Conservation (phyloP, 768 basidiomycete genomes). For the Naganishia vaughanmartiniae region DNA sequence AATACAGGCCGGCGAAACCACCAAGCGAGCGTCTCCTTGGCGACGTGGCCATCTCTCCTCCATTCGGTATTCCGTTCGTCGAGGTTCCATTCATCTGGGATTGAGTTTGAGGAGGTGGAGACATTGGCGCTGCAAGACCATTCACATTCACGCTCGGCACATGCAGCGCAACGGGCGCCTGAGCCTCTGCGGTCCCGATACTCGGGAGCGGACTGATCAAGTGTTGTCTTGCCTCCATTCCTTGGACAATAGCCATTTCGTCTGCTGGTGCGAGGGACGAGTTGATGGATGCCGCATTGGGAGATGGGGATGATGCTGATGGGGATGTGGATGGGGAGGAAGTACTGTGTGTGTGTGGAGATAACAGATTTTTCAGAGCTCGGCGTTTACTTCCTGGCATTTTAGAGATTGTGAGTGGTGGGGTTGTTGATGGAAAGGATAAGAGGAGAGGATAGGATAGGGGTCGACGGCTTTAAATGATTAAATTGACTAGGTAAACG, state of each 20-base stretch:
- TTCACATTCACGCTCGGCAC: neutral
- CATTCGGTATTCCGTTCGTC: too few species aligned
- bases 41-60: neutral
- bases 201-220: neutral
- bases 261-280: constrained; percentile 19
- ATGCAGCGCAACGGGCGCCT: constrained; percentile 2
- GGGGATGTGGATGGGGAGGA: neutral
- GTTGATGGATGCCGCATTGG: neutral
- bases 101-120: too few species aligned
- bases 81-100: too few species aligned
- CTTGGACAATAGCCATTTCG: constrained; percentile 10
- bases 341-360: constrained; percentile 30
- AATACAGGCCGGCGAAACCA: constrained; percentile 8
- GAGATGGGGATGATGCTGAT: constrained; percentile 7
- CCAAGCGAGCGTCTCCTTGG: constrained; percentile 4
- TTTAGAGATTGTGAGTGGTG: neutral
- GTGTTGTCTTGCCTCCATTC: constrained; percentile 28
- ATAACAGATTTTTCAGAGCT: constrained; percentile 48
- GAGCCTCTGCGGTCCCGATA: neutral
- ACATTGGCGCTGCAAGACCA: too few species aligned
- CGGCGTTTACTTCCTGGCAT: constrained; percentile 51
- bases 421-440: too few species aligned
- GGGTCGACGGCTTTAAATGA: too few species aligned
- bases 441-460: too few species aligned
- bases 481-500: too few species aligned